Percentiles rank a stretch among this genome's conserved stretches.
These are phyloP conservation scores for Saccharomycopsis vini DNA, from an alignment of 805 yeast species.

Conservation along the genomic window DNA sequence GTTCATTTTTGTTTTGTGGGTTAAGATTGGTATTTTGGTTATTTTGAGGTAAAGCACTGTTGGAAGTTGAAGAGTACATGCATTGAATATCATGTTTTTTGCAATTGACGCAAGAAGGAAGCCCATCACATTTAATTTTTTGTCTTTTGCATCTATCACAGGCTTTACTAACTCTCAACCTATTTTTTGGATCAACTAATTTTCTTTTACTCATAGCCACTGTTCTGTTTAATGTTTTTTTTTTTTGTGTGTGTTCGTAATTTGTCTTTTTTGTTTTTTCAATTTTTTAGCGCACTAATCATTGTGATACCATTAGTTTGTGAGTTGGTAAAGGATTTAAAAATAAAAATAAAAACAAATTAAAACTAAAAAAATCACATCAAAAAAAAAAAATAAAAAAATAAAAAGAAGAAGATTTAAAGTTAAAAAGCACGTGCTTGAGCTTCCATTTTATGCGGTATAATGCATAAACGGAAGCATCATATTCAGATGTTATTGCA, in stretches of 20 bases:
- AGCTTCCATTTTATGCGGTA: too few relatives aligned
- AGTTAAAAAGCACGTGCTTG: too few relatives aligned
- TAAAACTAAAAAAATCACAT: too few relatives aligned
- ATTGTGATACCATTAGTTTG: neutral
- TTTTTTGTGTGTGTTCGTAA: neutral
- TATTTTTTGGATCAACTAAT: slow-evolving; percentile 5
- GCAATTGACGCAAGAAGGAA: slow-evolving; percentile 34
- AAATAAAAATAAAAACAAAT: too few relatives aligned
- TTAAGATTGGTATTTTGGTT: slow-evolving; percentile 20
- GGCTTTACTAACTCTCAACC: slow-evolving; percentile 29
- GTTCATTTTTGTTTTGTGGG: neutral
- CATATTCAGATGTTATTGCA: too few relatives aligned
- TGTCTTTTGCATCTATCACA: slow-evolving; percentile 37
- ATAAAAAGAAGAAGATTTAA: too few relatives aligned
- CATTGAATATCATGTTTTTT: slow-evolving; percentile 30
- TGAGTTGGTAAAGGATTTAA: neutral
- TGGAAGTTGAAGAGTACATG: slow-evolving; percentile 1
- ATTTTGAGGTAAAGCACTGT: neutral
- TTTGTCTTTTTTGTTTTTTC: too few relatives aligned
- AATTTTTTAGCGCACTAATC: too few relatives aligned
- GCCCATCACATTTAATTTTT: slow-evolving; percentile 37
- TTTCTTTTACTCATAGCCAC: neutral
- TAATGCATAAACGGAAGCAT: too few relatives aligned
- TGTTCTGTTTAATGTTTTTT: neutral
- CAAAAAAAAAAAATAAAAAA: too few relatives aligned